A percentile compares a stretch with the other conserved stretches of the same genome.
Evolutionary conservation across 164 flowering plant genomes (phyloP).

Genomic region (Umbilicus rupestris): DNA sequence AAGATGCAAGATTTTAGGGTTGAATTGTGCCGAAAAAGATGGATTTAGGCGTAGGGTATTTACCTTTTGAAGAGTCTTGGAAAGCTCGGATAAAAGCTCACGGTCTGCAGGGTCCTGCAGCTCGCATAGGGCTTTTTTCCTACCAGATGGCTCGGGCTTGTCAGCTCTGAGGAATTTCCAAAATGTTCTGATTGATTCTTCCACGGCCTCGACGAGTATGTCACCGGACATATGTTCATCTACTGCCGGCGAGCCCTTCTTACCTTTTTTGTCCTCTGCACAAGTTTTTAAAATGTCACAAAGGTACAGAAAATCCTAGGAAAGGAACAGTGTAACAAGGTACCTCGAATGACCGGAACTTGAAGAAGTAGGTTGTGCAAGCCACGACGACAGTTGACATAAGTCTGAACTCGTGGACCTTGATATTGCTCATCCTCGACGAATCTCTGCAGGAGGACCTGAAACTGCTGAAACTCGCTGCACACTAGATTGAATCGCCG

Average conservation of each 20-base stretch:
- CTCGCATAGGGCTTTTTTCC: slow-evolving; percentile 23
- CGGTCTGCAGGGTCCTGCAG: slow-evolving; percentile 41
- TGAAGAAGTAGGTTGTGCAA: slow-evolving; percentile 61
- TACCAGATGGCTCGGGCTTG: slow-evolving; percentile 35
- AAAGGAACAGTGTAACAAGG: neutral
- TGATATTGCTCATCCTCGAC: slow-evolving; percentile 72
- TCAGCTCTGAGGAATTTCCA: slow-evolving; percentile 72
- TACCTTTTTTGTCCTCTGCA: slow-evolving; percentile 29
- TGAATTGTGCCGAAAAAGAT: neutral
- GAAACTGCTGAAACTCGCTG: slow-evolving; percentile 81
- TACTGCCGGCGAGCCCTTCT: slow-evolving; percentile 11
- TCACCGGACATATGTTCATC: slow-evolving; percentile 38
- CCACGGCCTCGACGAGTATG: slow-evolving; percentile 38
- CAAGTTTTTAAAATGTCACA: neutral
- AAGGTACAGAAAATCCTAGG: neutral
- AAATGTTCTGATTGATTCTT: slow-evolving; percentile 56
- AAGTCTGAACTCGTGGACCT: slow-evolving; percentile 69
- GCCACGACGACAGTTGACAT: slow-evolving; percentile 50
- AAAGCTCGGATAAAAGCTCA: slow-evolving; percentile 39
- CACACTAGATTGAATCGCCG: slow-evolving; percentile 52
- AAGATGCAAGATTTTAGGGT: neutral
- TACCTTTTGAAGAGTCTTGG: slow-evolving; percentile 64
- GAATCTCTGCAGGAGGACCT: slow-evolving; percentile 74
- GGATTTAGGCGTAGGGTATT: neutral
- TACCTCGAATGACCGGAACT: slow-evolving; percentile 85